Percentiles rank a stretch among this genome's conserved stretches.
Evolutionary conservation across 257 asterid genomes (phyloP).

Genomic region (Solanum lignicaule): DNA sequence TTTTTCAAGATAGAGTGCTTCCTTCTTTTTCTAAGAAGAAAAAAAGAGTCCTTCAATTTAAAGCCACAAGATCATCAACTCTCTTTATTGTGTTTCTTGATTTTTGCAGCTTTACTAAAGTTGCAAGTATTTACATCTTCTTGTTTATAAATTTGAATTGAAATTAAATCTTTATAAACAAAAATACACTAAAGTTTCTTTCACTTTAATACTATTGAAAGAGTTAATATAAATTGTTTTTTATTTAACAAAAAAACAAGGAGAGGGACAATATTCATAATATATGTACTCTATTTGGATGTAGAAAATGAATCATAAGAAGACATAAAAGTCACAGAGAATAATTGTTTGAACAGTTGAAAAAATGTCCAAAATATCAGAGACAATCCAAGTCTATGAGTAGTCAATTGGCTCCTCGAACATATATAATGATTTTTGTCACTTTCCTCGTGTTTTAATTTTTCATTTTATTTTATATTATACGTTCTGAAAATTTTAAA

Average conservation of each 20-base stretch:
- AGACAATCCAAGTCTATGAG: background rate
- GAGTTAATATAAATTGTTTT: background rate
- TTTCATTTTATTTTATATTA: background rate
- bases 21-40: background rate
- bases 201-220: background rate
- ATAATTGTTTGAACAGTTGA: background rate
- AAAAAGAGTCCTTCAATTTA: background rate
- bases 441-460: background rate
- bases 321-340: background rate
- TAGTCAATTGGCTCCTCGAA: background rate
- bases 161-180: background rate
- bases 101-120: background rate
- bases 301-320: background rate
- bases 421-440: background rate
- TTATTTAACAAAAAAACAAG: background rate
- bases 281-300: background rate
- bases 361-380: background rate
- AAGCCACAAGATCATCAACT: background rate
- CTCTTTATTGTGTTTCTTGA: background rate
- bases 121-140: background rate
- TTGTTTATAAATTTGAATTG: background rate
- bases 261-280: background rate
- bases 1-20: background rate
- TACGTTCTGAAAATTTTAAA: accelerated
- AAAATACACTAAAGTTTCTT: background rate